Percentiles rank a stretch among this genome's conserved stretches.
These are phyloP conservation scores for Centella asiatica DNA, from an alignment of 129 eudicot genomes.

Conservation along the genomic window DNA sequence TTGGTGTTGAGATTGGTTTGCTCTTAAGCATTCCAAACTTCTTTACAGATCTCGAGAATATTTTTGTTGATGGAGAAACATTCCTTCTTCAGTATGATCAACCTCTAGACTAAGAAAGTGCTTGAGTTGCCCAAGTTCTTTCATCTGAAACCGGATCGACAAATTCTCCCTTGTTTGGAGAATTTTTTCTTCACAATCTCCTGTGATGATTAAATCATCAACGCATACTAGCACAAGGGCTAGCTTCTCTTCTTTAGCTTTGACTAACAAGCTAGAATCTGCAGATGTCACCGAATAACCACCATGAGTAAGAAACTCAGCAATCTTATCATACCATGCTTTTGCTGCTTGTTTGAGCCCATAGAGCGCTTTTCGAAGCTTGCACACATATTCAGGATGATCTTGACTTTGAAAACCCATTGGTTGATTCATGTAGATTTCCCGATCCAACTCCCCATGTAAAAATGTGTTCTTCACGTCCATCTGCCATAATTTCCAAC, in stretches of 20 bases:
- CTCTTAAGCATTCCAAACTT: too few relatives aligned
- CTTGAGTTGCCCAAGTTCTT: too few relatives aligned
- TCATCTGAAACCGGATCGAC: neutral
- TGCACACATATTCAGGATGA: slow-evolving; percentile 7
- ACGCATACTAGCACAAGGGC: too few relatives aligned
- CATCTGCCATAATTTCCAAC: too few relatives aligned
- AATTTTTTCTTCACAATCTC: slow-evolving; percentile 12
- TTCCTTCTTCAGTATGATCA: slow-evolving; percentile 2
- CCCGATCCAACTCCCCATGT: slow-evolving; percentile 11
- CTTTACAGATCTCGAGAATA: too few relatives aligned
- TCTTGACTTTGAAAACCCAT: neutral
- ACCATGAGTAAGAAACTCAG: slow-evolving; percentile 9
- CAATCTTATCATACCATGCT: slow-evolving; percentile 23
- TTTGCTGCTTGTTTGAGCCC: slow-evolving; percentile 11
- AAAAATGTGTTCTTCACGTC: too few relatives aligned
- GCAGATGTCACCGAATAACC: slow-evolving; percentile 10
- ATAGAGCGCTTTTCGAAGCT: neutral
- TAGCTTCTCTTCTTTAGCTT: slow-evolving; percentile 1
- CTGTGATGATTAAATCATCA: slow-evolving; percentile 5
- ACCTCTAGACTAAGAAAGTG: too few relatives aligned
- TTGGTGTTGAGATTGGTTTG: too few relatives aligned
- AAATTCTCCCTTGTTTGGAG: slow-evolving; percentile 5
- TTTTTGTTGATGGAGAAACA: too few relatives aligned
- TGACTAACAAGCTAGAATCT: slow-evolving; percentile 17
- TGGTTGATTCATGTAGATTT: slow-evolving; percentile 6